Evolutionary conservation across 2,329 filamentous ascomycete species (phyloP).

Genomic region (Shiraia sp.): DNA sequence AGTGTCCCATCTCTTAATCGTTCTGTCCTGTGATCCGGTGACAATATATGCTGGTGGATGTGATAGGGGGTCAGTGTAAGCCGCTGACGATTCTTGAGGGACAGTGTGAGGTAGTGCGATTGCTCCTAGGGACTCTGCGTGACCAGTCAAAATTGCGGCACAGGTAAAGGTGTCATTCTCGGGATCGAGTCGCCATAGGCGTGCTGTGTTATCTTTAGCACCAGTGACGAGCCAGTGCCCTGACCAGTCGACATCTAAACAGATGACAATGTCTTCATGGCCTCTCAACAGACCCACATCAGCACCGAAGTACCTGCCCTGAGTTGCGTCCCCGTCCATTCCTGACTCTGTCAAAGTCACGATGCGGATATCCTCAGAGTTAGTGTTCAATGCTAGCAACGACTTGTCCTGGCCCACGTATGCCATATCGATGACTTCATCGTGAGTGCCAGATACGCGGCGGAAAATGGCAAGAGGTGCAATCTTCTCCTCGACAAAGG

Average conservation of each 20-base stretch:
- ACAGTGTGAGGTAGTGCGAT: conserved; percentile 76
- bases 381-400: conserved; percentile 86
- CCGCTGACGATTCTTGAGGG: conserved; percentile 70
- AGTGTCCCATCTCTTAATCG: conserved; percentile 92
- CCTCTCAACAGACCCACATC: conserved; percentile 86
- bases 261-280: conserved; percentile 94
- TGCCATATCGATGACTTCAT: conserved; percentile 93
- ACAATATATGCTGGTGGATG: conserved; percentile 83
- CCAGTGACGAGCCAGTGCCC: conserved; percentile 96
- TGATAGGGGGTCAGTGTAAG: conserved; percentile 72
- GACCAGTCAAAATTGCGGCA: conserved; percentile 81
- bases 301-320: conserved; percentile 77
- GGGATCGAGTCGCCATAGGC: conserved; percentile 85
- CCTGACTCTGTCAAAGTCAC: conserved; percentile 65
- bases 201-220: conserved; percentile 93
- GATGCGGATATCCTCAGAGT: conserved; percentile 89
- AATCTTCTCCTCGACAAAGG: conserved; percentile 52
- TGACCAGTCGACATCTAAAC: conserved; percentile 93
- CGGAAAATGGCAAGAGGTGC: conserved; percentile 65
- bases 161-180: conserved; percentile 75
- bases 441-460: conserved; percentile 92
- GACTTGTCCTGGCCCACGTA: conserved; percentile 82
- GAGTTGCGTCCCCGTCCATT: conserved; percentile 28
- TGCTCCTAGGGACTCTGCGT: conserved; percentile 91
- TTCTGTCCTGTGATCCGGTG: conserved; percentile 93